Conservation (phyloP, 805 yeast species). For the Wickerhamomyces queroliae region DNA sequence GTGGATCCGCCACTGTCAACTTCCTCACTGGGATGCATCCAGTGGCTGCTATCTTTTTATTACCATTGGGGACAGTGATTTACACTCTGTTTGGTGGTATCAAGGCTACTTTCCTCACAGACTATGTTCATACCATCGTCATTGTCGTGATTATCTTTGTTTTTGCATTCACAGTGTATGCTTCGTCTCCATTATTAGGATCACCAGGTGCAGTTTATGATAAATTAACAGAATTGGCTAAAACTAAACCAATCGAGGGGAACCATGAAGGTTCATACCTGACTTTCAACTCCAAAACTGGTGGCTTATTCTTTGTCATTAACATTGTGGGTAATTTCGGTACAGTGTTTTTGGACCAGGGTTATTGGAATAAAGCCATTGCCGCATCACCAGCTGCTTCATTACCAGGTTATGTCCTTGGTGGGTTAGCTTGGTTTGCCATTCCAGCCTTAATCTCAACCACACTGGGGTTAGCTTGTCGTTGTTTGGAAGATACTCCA, state of each 20-base stretch:
- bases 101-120: slow-evolving; percentile 77
- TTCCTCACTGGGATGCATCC: slow-evolving; percentile 81
- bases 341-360: slow-evolving; percentile 80
- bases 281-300: slow-evolving; percentile 80
- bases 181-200: slow-evolving; percentile 65
- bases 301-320: slow-evolving; percentile 86
- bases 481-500: slow-evolving; percentile 64
- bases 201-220: slow-evolving; percentile 83
- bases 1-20: slow-evolving; percentile 79
- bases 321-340: slow-evolving; percentile 88
- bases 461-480: slow-evolving; percentile 81
- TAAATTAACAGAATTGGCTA: slow-evolving; percentile 53
- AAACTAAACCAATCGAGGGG: slow-evolving; percentile 61
- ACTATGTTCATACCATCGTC: slow-evolving; percentile 76
- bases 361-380: slow-evolving; percentile 87
- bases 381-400: slow-evolving; percentile 82
- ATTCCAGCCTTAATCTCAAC: slow-evolving; percentile 80
- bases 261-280: slow-evolving; percentile 83
- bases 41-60: slow-evolving; percentile 74
- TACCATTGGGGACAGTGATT: slow-evolving; percentile 74
- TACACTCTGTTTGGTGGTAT: slow-evolving; percentile 80
- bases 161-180: slow-evolving; percentile 78
- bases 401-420: slow-evolving; percentile 80
- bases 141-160: slow-evolving; percentile 70
- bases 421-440: slow-evolving; percentile 90